phyloP scores from a whole-genome alignment of 495 filamentous ascomycete species.

The Podospora australis region DNA sequence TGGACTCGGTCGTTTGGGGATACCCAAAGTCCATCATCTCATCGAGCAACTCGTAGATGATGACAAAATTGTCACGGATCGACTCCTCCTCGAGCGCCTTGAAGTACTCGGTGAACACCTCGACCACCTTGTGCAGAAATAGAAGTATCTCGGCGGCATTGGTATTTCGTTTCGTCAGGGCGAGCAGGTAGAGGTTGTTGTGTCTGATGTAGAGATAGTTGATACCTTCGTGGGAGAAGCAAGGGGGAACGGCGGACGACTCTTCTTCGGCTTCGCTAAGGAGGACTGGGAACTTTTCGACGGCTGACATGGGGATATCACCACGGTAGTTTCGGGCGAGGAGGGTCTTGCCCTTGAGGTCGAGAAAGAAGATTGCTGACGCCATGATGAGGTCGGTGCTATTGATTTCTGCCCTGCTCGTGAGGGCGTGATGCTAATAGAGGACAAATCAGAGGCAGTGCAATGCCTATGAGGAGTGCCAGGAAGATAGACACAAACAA shows the following conservation, averaged over 20 bases:
- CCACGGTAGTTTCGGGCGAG: conserved; percentile 97
- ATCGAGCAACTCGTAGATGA: conserved; percentile 98
- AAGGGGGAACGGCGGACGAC: conserved; percentile 92
- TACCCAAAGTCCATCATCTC: conserved; percentile 99
- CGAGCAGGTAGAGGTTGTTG: conserved; percentile 98
- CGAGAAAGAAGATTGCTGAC: conserved; percentile 97
- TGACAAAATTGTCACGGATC: conserved; percentile 98
- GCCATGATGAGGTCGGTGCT: conserved; percentile 59
- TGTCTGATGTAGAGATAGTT: conserved; percentile 99
- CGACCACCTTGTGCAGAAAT: conserved; percentile 96
- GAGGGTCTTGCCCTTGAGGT: conserved; percentile 99
- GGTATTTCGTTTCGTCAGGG: conserved; percentile 96
- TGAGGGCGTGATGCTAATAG: background rate
- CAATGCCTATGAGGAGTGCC: background rate
- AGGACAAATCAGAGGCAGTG: background rate
- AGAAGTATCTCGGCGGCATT: conserved; percentile 98
- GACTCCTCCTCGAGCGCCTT: conserved; percentile 99
- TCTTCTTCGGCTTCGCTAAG: conserved; percentile 99
- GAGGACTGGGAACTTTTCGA: conserved; percentile 96
- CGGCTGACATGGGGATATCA: conserved; percentile 98
- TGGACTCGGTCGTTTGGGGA: conserved; percentile 96
- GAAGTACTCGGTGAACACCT: conserved; percentile 99
- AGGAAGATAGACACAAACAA: too few relatives aligned
- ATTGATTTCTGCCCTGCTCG: background rate
- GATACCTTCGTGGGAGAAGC: conserved; percentile 97